A percentile compares a stretch with the other conserved stretches of the same genome.
Conservation (phyloP, 257 asterid genomes). For the Perilla frutescens region DNA sequence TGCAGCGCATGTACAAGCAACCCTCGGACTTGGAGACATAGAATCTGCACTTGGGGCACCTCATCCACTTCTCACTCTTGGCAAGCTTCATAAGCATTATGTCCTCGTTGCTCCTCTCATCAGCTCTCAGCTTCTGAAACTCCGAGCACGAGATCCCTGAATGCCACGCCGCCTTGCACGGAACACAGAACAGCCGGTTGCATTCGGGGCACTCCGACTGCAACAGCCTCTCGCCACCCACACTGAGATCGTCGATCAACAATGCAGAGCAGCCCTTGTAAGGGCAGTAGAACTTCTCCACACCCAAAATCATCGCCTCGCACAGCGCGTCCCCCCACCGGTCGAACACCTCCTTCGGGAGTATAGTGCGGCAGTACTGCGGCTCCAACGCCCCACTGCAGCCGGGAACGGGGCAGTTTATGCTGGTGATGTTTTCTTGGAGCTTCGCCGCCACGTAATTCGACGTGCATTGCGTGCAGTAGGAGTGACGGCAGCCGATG, state of each 20-base stretch:
- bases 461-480: conserved; percentile 52
- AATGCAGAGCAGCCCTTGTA: conserved; percentile 66
- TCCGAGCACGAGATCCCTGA: conserved; percentile 48
- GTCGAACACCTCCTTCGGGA: conserved; percentile 66
- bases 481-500: conserved; percentile 54
- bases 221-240: not conserved
- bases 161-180: conserved; percentile 73
- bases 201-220: conserved; percentile 65
- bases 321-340: conserved; percentile 35
- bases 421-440: conserved; percentile 44
- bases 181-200: conserved; percentile 58
- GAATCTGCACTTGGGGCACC: conserved; percentile 64
- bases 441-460: conserved; percentile 61
- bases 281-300: conserved; percentile 68
- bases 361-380: conserved; percentile 54
- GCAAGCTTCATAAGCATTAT: conserved; percentile 55
- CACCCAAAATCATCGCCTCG: conserved; percentile 57
- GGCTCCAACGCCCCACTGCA: conserved; percentile 69
- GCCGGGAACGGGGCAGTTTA: conserved; percentile 56
- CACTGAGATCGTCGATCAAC: conserved; percentile 45
- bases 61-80: conserved; percentile 43
- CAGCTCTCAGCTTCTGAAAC: conserved; percentile 47
- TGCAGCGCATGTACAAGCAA: conserved; percentile 72
- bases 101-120: conserved; percentile 58
- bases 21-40: conserved; percentile 63